Conservation (phyloP, 805 yeast genomes). For the Blastobotrys mokoenaii region DNA sequence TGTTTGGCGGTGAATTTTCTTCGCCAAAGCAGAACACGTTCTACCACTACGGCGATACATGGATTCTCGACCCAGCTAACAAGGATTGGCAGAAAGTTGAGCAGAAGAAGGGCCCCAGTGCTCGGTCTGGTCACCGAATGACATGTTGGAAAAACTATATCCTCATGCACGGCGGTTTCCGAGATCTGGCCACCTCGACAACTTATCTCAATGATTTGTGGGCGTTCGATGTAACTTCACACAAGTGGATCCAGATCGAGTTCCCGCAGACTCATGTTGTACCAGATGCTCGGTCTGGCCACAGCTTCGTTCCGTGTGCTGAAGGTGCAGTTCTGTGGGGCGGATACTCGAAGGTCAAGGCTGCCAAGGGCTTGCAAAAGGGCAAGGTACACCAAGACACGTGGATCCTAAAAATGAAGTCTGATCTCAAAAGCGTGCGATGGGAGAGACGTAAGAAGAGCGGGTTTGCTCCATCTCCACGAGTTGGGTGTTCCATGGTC, state of each 20-base stretch:
- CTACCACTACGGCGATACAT: slow-evolving; percentile 93
- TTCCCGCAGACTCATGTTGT: slow-evolving; percentile 71
- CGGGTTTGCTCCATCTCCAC: slow-evolving; percentile 83
- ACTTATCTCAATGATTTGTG: slow-evolving; percentile 80
- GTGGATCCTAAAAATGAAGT: slow-evolving; percentile 82
- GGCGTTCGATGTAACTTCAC: slow-evolving; percentile 83
- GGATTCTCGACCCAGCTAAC: slow-evolving; percentile 78
- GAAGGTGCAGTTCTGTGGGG: slow-evolving; percentile 88
- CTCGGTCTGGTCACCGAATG: slow-evolving; percentile 89
- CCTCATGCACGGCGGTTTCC: slow-evolving; percentile 82
- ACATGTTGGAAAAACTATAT: slow-evolving; percentile 87
- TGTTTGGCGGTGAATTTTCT: slow-evolving; percentile 96
- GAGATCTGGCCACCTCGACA: slow-evolving; percentile 79
- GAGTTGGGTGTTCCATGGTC: slow-evolving; percentile 92
- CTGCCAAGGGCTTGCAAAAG: slow-evolving; percentile 69
- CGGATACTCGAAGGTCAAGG: slow-evolving; percentile 90
- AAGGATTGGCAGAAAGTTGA: slow-evolving; percentile 92
- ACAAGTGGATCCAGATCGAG: slow-evolving; percentile 86
- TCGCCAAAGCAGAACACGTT: slow-evolving; percentile 93
- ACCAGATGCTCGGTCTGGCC: slow-evolving; percentile 94
- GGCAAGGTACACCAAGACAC: slow-evolving; percentile 83
- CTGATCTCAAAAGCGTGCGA: slow-evolving; percentile 64
- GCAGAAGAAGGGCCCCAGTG: slow-evolving; percentile 56
- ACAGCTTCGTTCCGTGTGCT: slow-evolving; percentile 64
- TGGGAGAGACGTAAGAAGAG: slow-evolving; percentile 89